A percentile compares a stretch with the other conserved stretches of the same genome.
Conservation (phyloP, 768 basidiomycete genomes). For the Lactarius psammicola region DNA sequence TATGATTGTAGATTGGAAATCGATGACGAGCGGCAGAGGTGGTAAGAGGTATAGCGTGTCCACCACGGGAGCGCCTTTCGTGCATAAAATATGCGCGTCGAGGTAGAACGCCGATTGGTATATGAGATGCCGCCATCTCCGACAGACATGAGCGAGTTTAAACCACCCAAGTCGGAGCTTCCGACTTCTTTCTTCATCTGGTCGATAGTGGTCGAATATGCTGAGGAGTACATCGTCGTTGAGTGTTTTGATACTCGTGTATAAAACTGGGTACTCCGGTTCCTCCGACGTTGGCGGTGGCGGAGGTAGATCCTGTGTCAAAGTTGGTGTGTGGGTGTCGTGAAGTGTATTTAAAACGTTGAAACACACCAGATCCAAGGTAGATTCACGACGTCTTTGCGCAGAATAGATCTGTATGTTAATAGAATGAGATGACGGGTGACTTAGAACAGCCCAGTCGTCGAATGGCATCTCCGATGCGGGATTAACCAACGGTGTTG, state of each 20-base stretch:
- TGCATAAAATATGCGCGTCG: not conserved
- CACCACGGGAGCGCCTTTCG: not conserved
- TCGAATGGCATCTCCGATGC: not conserved
- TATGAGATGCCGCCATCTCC: not conserved
- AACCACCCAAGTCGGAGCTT: not conserved
- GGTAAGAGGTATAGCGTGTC: not conserved
- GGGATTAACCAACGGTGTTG: not conserved
- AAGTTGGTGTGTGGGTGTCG: not conserved
- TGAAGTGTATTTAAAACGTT: not conserved
- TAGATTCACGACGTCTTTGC: not conserved
- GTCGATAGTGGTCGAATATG: not conserved
- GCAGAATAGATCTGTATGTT: not conserved
- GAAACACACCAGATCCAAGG: not conserved
- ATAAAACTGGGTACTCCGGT: not conserved
- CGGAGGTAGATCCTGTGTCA: not conserved
- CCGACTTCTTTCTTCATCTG: not conserved
- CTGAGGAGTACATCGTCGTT: not conserved
- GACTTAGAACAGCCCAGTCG: constrained; percentile 3
- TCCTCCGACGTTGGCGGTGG: not conserved
- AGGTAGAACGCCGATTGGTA: not conserved
- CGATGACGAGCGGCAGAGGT: constrained; percentile 8
- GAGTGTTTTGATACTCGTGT: not conserved
- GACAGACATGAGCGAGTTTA: not conserved
- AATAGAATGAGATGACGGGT: no score
- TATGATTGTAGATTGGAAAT: not conserved